A percentile compares a stretch with the other conserved stretches of the same genome.
phyloP scores from a whole-genome alignment of 257 asterid species.

The Haberlea rhodopensis region DNA sequence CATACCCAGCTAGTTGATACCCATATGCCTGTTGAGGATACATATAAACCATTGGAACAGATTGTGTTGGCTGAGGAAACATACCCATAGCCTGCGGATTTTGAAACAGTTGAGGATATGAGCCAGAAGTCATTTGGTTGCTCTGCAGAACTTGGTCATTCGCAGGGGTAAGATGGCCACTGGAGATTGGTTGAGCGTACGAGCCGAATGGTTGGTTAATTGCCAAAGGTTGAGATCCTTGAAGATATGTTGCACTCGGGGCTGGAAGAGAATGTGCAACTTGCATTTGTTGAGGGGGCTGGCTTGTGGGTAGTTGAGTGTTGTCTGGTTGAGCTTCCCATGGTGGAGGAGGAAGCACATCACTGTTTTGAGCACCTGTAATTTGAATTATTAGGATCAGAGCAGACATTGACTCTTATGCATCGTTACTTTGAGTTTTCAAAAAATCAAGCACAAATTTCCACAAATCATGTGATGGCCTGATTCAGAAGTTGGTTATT shows the following conservation, averaged over 20 bases:
- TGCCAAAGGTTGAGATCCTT: slow-evolving; percentile 35
- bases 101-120: not conserved
- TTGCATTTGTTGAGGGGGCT: slow-evolving; percentile 47
- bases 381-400: slow-evolving; percentile 8
- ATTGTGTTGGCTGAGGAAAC: slow-evolving; percentile 70
- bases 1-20: slow-evolving; percentile 63
- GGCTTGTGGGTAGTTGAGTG: slow-evolving; percentile 37
- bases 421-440: not conserved
- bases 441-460: too few relatives aligned
- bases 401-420: not conserved
- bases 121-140: not conserved
- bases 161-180: slow-evolving; percentile 35
- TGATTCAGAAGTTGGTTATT: too few relatives aligned
- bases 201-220: slow-evolving; percentile 29
- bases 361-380: slow-evolving; percentile 50
- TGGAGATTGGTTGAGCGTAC: not conserved
- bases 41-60: slow-evolving; percentile 70
- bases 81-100: slow-evolving; percentile 30
- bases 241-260: slow-evolving; percentile 38
- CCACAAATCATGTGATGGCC: too few relatives aligned
- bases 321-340: slow-evolving; percentile 79
- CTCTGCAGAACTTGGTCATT: slow-evolving; percentile 36
- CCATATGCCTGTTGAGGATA: slow-evolving; percentile 74
- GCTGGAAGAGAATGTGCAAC: slow-evolving; percentile 41
- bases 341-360: slow-evolving; percentile 83